Percentiles rank a stretch among this genome's conserved stretches.
Evolutionary conservation across 148 eudicot genomes (phyloP).

Genomic region (Rhododendron vialii): DNA sequence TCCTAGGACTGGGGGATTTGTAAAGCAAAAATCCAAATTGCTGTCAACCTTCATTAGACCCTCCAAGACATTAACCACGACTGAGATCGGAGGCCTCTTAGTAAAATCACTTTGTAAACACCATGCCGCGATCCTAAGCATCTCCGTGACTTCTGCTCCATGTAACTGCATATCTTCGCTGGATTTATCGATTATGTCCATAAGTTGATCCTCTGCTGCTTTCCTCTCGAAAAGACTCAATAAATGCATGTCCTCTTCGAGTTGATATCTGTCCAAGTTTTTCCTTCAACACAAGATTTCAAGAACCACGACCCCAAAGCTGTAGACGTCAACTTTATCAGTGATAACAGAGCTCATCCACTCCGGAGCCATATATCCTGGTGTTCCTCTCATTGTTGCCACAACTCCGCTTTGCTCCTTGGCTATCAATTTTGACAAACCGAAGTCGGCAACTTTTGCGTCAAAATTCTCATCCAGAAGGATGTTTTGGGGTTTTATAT

Average conservation of each 20-base stretch:
- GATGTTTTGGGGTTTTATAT: background rate
- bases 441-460: background rate
- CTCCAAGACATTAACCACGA: slow-evolving; percentile 5
- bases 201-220: background rate
- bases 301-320: background rate
- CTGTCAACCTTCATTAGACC: background rate
- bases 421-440: background rate
- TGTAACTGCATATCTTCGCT: background rate
- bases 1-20: background rate
- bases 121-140: slow-evolving; percentile 1
- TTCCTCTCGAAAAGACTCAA: background rate
- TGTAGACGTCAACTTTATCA: background rate
- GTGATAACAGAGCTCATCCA: background rate
- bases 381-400: background rate
- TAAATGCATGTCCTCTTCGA: background rate
- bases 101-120: background rate
- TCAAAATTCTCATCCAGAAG: background rate
- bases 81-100: slow-evolving; percentile 6
- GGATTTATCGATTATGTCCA: background rate
- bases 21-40: background rate
- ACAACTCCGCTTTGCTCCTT: background rate
- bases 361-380: background rate
- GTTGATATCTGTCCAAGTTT: background rate
- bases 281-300: background rate
- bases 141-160: background rate